Conservation (phyloP, 768 basidiomycete species). For the Phlegmacium glaucopus region DNA sequence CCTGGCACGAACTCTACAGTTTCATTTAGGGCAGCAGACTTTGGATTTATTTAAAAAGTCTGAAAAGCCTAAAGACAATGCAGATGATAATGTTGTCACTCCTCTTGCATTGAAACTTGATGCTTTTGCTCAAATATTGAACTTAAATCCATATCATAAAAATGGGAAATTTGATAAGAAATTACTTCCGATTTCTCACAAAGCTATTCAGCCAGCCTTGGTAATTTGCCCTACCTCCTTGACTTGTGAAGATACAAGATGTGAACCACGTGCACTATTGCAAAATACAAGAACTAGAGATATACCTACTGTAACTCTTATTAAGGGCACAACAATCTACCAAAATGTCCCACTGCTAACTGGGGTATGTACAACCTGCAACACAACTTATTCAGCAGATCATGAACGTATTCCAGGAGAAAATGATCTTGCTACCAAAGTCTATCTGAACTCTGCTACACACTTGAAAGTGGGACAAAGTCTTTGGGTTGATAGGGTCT, state of each 20-base stretch:
- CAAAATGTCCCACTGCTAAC: too few relatives aligned
- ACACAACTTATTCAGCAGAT: constrained; percentile 3
- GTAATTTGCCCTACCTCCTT: constrained; percentile 4
- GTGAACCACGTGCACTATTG: too few relatives aligned
- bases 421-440: too few relatives aligned
- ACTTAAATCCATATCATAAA: background rate
- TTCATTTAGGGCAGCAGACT: background rate
- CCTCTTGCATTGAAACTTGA: too few relatives aligned
- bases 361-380: constrained; percentile 1
- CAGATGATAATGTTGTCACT: too few relatives aligned
- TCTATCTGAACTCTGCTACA: constrained; percentile 7
- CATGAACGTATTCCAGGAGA: background rate
- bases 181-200: background rate
- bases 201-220: background rate
- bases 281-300: background rate
- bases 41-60: background rate
- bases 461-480: constrained; percentile 11
- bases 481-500: constrained; percentile 11
- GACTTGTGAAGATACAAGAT: too few relatives aligned
- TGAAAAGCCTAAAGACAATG: too few relatives aligned
- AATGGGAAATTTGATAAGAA: background rate
- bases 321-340: constrained; percentile 4
- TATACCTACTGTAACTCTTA: constrained; percentile 2
- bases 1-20: background rate
- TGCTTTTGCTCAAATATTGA: background rate